These are phyloP conservation scores for Neurospora sp. DNA, from an alignment of 2,329 filamentous ascomycete genomes.

Conservation along the genomic window DNA sequence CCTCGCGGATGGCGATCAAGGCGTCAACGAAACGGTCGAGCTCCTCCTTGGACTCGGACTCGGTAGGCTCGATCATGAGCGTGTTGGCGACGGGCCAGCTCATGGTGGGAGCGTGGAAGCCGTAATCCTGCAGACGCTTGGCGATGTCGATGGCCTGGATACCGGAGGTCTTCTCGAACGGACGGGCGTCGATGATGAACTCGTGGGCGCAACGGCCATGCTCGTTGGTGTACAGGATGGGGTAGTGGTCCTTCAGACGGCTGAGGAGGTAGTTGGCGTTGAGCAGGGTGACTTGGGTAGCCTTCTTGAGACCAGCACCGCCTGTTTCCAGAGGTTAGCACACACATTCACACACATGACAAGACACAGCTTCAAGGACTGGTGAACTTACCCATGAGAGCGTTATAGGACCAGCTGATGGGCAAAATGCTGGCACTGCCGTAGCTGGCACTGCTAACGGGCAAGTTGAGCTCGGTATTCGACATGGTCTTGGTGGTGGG, in stretches of 20 bases:
- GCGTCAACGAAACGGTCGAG: conserved; percentile 90
- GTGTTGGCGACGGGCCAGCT: conserved; percentile 92
- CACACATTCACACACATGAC: neutral
- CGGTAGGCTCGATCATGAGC: conserved; percentile 95
- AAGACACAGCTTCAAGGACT: neutral
- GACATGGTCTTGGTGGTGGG: conserved; percentile 39
- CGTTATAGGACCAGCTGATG: conserved; percentile 92
- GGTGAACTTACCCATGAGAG: conserved; percentile 64
- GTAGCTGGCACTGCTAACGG: conserved; percentile 73
- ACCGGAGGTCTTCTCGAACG: conserved; percentile 72
- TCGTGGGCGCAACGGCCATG: conserved; percentile 88
- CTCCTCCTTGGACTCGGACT: conserved; percentile 85
- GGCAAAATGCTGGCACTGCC: conserved; percentile 87
- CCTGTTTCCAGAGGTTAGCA: conserved; percentile 24
- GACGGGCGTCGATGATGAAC: conserved; percentile 85
- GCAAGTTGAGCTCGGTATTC: conserved; percentile 42
- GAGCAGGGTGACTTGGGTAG: conserved; percentile 84
- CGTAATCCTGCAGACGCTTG: conserved; percentile 93
- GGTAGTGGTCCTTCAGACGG: conserved; percentile 75
- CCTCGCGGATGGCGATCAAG: conserved; percentile 72
- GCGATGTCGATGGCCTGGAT: conserved; percentile 91
- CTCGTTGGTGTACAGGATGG: conserved; percentile 86
- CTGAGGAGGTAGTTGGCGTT: conserved; percentile 96
- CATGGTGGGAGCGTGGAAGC: conserved; percentile 97
- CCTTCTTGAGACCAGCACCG: conserved; percentile 68